Base-by-base conservation (phyloP, 306 rosid genomes). In the Acacia crassicarpa region DNA sequence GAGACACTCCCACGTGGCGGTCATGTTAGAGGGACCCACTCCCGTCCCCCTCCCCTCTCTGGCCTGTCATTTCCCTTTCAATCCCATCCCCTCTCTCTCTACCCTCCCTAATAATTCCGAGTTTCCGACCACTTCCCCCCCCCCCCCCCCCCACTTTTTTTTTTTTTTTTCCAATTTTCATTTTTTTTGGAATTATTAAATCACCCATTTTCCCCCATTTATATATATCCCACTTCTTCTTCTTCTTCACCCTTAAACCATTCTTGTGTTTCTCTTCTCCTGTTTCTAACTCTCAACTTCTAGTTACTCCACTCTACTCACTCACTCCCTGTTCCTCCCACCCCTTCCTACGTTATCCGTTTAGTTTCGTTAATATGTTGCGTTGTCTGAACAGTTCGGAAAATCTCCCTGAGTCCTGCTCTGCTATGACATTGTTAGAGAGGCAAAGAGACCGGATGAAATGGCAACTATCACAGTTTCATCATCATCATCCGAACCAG, bases 351-450 rank as follows among this genome's bases (percentile, higher is more conserved):
- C 16, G 49, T 45, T 45, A 45, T 45, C 49, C 49, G 46, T 48
- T 9, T 53, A 30, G 19, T 44, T 72, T 9, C 61, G 8, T 23
- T 22, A 25, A 17, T 23, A 89, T 91, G 91, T 70, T 88, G 83
- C 91, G 90, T 80, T 85, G 89, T 78, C 79, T 87, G 1, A 89
- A 80, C 83, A 73, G 80, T 75, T 78, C 89, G 8, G 90, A 82
- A 56, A 84, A 72, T 74, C 45, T 80, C 17, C 22, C 72, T 11
- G 92, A 71, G 20, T 73, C 35, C 63, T 75, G 81, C 46, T n/a
- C 87, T 9, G 93, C 86, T 63, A 76, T 86, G 84, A 83, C 89
- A 12, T 84, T 89, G 77, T 80, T 85, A 73, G 93, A 89, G 80
- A 77, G 89, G 72, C 91, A 91, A 75, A 83, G 85, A 40, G 83